These are phyloP conservation scores for Lachnellula willkommii DNA, from an alignment of 2,329 filamentous ascomycete species.

Conservation along the genomic window DNA sequence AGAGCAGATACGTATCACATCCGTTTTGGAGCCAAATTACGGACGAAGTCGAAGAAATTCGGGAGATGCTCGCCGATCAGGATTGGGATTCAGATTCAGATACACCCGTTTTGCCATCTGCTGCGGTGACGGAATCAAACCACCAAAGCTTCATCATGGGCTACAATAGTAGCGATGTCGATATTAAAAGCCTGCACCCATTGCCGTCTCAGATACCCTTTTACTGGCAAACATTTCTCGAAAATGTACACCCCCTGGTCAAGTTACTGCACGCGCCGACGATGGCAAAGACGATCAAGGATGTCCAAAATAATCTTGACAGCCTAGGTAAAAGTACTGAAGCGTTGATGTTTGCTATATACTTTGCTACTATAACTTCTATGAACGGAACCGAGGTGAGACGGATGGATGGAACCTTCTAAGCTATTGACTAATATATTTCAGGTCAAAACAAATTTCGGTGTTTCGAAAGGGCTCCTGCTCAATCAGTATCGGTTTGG, in stretches of 20 bases:
- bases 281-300: constrained; percentile 54
- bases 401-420: neutral
- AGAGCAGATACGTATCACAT: constrained; percentile 68
- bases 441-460: constrained; percentile 31
- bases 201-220: constrained; percentile 58
- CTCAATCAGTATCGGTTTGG: constrained; percentile 47
- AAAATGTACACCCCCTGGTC: constrained; percentile 68
- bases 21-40: constrained; percentile 70
- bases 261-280: constrained; percentile 68
- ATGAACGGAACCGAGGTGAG: constrained; percentile 30
- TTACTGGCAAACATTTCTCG: constrained; percentile 66
- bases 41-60: constrained; percentile 50
- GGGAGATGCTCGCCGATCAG: constrained; percentile 28
- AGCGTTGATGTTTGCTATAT: constrained; percentile 50
- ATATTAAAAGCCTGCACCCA: constrained; percentile 61
- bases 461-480: constrained; percentile 40
- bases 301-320: constrained; percentile 54
- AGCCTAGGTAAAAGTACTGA: constrained; percentile 44
- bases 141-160: constrained; percentile 70
- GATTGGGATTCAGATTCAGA: constrained; percentile 25
- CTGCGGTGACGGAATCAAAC: constrained; percentile 54
- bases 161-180: constrained; percentile 64
- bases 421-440: constrained; percentile 6
- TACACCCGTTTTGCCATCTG: constrained; percentile 30
- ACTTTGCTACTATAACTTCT: constrained; percentile 47